Base-by-base conservation (phyloP, 1,139 yeast genomes). In the Kodamaea suecica region DNA sequence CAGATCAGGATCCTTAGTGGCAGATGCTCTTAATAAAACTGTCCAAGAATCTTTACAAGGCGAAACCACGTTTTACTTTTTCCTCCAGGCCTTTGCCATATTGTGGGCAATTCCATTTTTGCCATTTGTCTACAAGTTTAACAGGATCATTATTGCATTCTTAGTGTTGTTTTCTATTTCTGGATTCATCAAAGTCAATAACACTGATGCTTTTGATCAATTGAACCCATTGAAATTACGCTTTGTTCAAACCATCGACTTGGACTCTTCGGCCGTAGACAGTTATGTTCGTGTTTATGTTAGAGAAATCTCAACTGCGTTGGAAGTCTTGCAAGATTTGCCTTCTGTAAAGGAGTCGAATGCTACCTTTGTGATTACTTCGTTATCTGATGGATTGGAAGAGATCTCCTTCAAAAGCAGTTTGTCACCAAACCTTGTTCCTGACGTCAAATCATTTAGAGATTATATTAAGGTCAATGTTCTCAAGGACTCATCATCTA, bases 81-180 rank as follows among this genome's bases (percentile, higher is more conserved):
- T 73, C 10, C 47, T 80, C 8, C 54, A 59, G 37, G 31, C 41
- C 1, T 47, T 66, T 63, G 43, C 63, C 56, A 33, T 58, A 27
- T 47, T 67, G 1, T 58, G 83, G 49, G 69, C 80, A 0, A 43
- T 79, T 2, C 81, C 92, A 7, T 55, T 81, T 15, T 51, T 84
- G 33, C 92, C 95, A 7, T 86, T 86, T 51, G 64, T 79, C 29
- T 83, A 83, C 60, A 82, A 84, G 48, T 52, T 84, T 33, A 84
- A 84, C 53, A 67, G 71, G 34, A 45, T 75, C 19, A 57, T 79
- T 30, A 66, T 77, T 4, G 46, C 73, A 6, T 48, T 65, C 0
- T 49, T 78, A 15, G 36, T 71, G 1, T 40, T 60, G 2, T 39
- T 66, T 4, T 52, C 70, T 5, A 34, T 66, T 19, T 41, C 58